Evolutionary conservation across 2,329 filamentous ascomycete genomes (phyloP).

Genomic region (Alternaria infectoria): DNA sequence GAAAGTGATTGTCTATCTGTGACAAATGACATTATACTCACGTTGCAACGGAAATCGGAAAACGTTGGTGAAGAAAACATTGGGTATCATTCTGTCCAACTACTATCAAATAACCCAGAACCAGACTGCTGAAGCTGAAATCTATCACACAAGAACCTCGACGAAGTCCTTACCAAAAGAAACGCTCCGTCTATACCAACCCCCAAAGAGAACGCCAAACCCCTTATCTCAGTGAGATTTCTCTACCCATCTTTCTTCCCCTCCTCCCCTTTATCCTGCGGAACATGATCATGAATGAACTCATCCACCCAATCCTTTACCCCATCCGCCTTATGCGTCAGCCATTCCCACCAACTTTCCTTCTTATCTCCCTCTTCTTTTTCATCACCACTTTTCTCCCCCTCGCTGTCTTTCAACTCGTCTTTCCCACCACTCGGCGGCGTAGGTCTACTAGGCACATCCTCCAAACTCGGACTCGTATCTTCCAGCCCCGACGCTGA

Average conservation of each 20-base stretch:
- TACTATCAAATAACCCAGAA: not conserved
- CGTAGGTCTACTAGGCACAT: not conserved
- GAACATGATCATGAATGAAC: conserved; percentile 39
- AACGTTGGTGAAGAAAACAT: not conserved
- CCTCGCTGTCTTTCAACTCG: not conserved
- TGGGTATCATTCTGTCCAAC: not conserved
- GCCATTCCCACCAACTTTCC: conserved; percentile 46
- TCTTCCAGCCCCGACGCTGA: conserved; percentile 32
- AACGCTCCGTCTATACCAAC: not conserved
- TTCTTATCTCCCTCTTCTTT: not conserved
- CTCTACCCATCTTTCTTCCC: not conserved
- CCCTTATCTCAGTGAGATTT: too few relatives aligned
- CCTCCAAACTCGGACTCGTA: conserved; percentile 9
- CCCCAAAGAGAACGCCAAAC: not conserved
- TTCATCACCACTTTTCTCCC: not conserved
- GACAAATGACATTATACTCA: too few relatives aligned
- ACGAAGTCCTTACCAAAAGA: not conserved
- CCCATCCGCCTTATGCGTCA: conserved; percentile 45
- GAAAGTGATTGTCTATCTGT: too few relatives aligned
- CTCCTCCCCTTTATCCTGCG: not conserved
- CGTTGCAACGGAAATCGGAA: too few relatives aligned
- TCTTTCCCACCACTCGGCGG: conserved; percentile 15
- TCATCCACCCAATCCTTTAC: conserved; percentile 46
- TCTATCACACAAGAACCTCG: not conserved
- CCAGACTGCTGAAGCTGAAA: not conserved